Conservation (phyloP, 129 eudicot species). For the Gnaphalium uliginosum region DNA sequence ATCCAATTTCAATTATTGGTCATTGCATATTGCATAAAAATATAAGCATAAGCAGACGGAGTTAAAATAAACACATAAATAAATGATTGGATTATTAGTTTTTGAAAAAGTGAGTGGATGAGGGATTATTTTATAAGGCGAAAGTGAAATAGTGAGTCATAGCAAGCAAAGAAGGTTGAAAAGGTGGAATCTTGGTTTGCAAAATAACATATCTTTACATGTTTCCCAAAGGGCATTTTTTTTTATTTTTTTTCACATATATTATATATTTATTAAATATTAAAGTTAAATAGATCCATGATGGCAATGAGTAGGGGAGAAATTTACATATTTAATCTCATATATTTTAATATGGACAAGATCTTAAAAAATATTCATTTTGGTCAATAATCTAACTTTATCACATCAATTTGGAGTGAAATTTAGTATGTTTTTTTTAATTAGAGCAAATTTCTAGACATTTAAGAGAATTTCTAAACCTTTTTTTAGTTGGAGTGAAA, state of each 20-base stretch:
- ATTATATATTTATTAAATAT: background rate
- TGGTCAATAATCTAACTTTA: no score
- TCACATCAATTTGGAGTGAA: no score
- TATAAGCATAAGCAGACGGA: background rate
- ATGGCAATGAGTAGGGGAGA: no score
- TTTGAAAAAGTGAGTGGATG: constrained; percentile 19
- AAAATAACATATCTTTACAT: constrained; percentile 42
- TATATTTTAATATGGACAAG: no score
- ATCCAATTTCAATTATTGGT: constrained; percentile 34
- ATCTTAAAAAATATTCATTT: no score
- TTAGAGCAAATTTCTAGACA: no score
- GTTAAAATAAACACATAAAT: constrained; percentile 12
- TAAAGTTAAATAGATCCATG: no score
- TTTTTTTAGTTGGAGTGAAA: no score
- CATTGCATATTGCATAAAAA: constrained; percentile 21
- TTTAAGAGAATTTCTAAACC: no score
- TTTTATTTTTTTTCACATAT: constrained; percentile 2
- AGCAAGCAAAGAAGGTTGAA: constrained; percentile 42
- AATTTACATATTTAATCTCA: no score
- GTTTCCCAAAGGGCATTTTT: constrained; percentile 32
- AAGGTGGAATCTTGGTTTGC: constrained; percentile 31
- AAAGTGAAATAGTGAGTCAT: constrained; percentile 51
- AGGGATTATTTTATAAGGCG: constrained; percentile 20
- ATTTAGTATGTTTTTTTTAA: no score
- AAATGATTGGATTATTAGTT: constrained; percentile 21